Conservation (phyloP, 2,329 filamentous ascomycete species). For the Aureobasidium sp. region DNA sequence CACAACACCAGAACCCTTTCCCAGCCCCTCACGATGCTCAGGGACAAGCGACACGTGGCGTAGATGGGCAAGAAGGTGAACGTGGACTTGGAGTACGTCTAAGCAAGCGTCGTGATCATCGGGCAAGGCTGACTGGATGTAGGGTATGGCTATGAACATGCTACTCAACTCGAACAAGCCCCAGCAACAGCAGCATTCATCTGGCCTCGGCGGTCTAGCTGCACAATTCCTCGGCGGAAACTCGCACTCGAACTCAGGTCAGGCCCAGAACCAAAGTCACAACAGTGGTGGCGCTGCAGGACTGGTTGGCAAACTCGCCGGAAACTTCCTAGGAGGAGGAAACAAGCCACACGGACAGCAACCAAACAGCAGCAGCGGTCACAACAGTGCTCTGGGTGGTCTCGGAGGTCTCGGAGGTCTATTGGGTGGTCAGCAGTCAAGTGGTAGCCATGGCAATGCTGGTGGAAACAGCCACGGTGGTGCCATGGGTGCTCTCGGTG, state of each 20-base stretch:
- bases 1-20: slow-evolving; percentile 27
- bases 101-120: background rate
- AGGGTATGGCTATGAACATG: slow-evolving; percentile 22
- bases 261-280: slow-evolving; percentile 2
- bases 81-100: slow-evolving; percentile 19
- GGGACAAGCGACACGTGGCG: slow-evolving; percentile 19
- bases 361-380: slow-evolving; percentile 14
- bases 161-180: slow-evolving; percentile 24
- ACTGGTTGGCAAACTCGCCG: slow-evolving; percentile 18
- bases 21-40: slow-evolving; percentile 21
- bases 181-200: slow-evolving; percentile 15
- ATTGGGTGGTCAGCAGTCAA: slow-evolving; percentile 14
- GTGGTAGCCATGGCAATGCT: slow-evolving; percentile 15
- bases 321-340: slow-evolving; percentile 16
- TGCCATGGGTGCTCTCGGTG: slow-evolving; percentile 16
- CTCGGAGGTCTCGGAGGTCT: slow-evolving; percentile 18
- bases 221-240: slow-evolving; percentile 23
- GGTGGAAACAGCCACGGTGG: background rate
- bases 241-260: slow-evolving; percentile 13
- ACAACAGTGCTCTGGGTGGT: slow-evolving; percentile 12
- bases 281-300: slow-evolving; percentile 16
- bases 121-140: background rate
- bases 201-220: slow-evolving; percentile 24
- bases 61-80: slow-evolving; percentile 21
- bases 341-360: slow-evolving; percentile 15